Evolutionary conservation across 805 yeast species (phyloP), one percentile per base, ranked within the genome.

Genomic region (Candida glaebosa): DNA sequence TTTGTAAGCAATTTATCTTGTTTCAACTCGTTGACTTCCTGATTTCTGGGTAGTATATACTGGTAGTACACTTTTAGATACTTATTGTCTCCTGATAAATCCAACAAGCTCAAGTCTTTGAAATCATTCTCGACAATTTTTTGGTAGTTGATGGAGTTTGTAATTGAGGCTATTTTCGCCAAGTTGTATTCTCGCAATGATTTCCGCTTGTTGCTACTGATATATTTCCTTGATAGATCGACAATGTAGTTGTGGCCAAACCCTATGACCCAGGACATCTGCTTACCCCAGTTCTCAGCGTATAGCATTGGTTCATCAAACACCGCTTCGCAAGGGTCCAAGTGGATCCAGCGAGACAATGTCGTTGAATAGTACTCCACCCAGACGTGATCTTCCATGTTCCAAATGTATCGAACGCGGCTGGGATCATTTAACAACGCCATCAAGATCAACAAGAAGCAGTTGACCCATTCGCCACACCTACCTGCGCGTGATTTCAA

Each of bases 401-500:
- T 89, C 95, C 95, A 87, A 2, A 90, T 66, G 54, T 84, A 89
- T 39, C 98, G 64, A 10, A 62, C 44, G n/a, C 52, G 38, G 26
- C 50, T 50, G 12, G 54, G 46, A 16, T 56, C 61, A 1, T 78
- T 77, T 19, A 79, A 68, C 33, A 90, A 64, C 0, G 96, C 79
- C 19, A 81, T 71, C 40, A 90, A 63, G 2, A 89, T 63, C 26
- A 87, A 65, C 34, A 85, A 73, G 56, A 90, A 89, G 47, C 91
- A 79, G 51, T 86, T 85, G 41, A 90, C 91, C 95, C 96, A 91
- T 59, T 91, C 98, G 1, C 98, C 98, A 62, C 98, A 91, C 37
- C 98, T 71, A 0, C 98, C 98, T 25, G 57, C 56, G 33, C 87
- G 65, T 0, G 83, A 75, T 20, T 76, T 66, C 12, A 91, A 60